phyloP scores from a whole-genome alignment of 2,329 filamentous ascomycete species.

The Claviceps quebecensis region DNA sequence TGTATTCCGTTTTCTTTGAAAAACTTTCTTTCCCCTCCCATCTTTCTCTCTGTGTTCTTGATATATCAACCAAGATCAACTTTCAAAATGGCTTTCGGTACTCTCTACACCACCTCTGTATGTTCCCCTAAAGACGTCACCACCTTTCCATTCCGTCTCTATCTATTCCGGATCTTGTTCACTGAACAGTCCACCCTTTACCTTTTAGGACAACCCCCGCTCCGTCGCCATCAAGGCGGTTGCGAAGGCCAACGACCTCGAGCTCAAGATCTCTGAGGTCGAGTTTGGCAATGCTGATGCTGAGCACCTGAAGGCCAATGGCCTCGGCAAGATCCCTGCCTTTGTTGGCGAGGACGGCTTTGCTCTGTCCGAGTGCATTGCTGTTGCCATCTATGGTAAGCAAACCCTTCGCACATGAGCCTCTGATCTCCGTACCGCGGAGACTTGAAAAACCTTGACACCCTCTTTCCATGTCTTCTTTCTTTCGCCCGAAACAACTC shows the following conservation, averaged over 20 bases:
- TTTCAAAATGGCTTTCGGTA: conserved; percentile 86
- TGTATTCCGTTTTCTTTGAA: neutral
- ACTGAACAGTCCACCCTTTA: neutral
- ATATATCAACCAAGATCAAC: conserved; percentile 9
- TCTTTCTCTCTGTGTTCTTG: conserved; percentile 1
- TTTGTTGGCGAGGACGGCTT: conserved; percentile 90
- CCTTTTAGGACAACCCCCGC: conserved; percentile 67
- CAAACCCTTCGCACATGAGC: conserved; percentile 1
- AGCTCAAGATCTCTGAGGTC: conserved; percentile 71
- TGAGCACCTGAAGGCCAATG: conserved; percentile 77
- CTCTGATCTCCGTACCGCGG: neutral
- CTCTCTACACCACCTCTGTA: conserved; percentile 84
- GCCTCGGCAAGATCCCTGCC: conserved; percentile 80
- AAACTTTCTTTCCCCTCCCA: conserved; percentile 8
- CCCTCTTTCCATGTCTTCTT: neutral
- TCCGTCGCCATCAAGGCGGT: conserved; percentile 79
- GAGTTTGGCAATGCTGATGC: conserved; percentile 48
- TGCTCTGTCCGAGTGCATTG: conserved; percentile 75
- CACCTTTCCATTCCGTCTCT: conserved; percentile 1
- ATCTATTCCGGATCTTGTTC: neutral
- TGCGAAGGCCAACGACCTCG: conserved; percentile 93
- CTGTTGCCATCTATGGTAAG: conserved; percentile 96
- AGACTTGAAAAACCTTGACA: neutral
- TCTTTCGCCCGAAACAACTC: neutral
- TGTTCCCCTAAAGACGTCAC: conserved; percentile 9